A percentile compares a stretch with the other conserved stretches of the same genome.
Conservation (phyloP, 2,329 filamentous ascomycete genomes). For the Diaporthe citrichinensis region DNA sequence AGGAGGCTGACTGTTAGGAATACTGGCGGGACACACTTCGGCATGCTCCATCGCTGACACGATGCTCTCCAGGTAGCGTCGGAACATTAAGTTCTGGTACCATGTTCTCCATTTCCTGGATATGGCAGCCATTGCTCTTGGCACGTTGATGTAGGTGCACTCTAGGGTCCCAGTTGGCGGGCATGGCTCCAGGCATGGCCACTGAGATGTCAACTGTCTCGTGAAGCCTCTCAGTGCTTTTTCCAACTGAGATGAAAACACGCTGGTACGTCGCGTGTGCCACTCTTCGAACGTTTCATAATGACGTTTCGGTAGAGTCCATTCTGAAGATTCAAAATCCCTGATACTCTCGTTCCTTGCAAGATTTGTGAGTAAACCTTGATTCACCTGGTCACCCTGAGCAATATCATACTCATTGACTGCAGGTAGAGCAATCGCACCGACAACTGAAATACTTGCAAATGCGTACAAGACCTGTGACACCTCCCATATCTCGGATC, state of each 20-base stretch:
- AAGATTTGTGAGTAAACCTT: not conserved
- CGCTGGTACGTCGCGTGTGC: not conserved
- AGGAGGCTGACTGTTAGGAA: not conserved
- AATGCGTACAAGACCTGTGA: not conserved
- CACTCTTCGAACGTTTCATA: not conserved
- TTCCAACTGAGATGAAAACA: not conserved
- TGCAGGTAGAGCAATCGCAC: not conserved
- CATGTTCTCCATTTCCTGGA: conserved; percentile 44
- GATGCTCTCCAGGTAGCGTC: conserved; percentile 45
- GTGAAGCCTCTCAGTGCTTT: not conserved
- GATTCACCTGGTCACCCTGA: not conserved
- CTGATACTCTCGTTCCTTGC: too few relatives aligned
- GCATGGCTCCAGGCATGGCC: conserved; percentile 7
- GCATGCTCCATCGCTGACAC: not conserved
- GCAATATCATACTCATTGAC: not conserved
- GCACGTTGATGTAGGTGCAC: conserved; percentile 41
- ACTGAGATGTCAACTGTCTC: not conserved
- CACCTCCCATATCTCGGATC: not conserved
- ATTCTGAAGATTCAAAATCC: not conserved
- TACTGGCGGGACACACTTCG: not conserved
- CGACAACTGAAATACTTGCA: not conserved
- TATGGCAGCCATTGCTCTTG: conserved; percentile 40
- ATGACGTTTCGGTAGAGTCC: not conserved
- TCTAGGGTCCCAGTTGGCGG: not conserved
- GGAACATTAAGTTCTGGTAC: conserved; percentile 47